Conservation (phyloP, 768 basidiomycete species). For the Imleria badia region DNA sequence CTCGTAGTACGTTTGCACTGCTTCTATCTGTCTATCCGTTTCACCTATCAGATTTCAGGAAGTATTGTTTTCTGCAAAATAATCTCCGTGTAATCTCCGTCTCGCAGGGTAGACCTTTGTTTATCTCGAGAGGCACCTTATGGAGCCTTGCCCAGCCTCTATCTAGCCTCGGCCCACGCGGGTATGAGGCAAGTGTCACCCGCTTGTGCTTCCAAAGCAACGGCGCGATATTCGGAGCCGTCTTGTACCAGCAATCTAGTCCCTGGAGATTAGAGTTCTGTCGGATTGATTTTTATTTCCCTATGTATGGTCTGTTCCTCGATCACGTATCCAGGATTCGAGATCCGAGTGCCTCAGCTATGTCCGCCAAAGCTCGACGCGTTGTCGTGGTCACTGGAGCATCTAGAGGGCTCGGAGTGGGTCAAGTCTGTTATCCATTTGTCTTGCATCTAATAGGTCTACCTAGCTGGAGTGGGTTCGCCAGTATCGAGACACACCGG, state of each 20-base stretch:
- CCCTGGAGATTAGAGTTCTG: not conserved
- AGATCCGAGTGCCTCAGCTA: not conserved
- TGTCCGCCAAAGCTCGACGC: not conserved
- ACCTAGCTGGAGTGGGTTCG: slow-evolving; percentile 2
- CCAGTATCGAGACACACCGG: not conserved
- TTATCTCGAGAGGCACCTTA: not conserved
- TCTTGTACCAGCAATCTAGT: not conserved
- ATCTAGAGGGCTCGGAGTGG: slow-evolving; percentile 6
- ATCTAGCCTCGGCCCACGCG: not conserved
- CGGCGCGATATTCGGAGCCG: too few relatives aligned
- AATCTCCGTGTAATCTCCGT: not conserved
- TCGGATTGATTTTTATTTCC: not conserved
- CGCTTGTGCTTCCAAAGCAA: not conserved
- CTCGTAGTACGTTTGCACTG: not conserved
- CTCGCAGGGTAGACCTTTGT: not conserved
- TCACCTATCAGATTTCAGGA: not conserved
- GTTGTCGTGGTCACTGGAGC: slow-evolving; percentile 6
- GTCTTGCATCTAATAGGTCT: not conserved
- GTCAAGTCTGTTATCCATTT: not conserved
- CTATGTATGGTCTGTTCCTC: not conserved
- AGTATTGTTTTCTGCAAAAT: not conserved
- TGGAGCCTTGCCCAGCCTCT: not conserved
- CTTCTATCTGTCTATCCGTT: not conserved
- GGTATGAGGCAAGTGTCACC: not conserved
- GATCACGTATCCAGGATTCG: not conserved